Base-by-base conservation (phyloP, 2,329 filamentous ascomycete species). In the Colletotrichum chrysophilum region DNA sequence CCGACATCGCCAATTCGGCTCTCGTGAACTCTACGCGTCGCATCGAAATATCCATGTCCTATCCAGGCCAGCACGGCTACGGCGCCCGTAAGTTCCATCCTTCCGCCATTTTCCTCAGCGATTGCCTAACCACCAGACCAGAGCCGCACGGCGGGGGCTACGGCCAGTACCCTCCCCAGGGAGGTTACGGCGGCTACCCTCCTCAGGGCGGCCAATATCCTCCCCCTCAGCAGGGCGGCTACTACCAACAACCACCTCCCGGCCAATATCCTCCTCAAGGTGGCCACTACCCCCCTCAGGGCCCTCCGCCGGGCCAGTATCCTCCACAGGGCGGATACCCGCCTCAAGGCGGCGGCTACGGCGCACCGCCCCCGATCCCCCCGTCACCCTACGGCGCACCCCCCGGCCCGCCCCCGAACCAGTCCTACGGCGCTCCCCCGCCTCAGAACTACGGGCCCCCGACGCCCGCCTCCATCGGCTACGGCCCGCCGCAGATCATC, bases 381-480 rank as follows among this genome's bases (percentile, higher is more conserved):
- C 77, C 78, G 8, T 79, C 77, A 60, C 80, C 83, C 43, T 84
- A 84, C 58, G 80, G 80, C 24, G 79, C 80, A 30, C 80, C 80
- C 21, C 69, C 77, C 56, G 71, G 71, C 5, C 71, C 71, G 26
- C 71, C 71, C 2, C 70, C 73, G 6, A 78, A 74, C 18, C 82
- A 83, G 32, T 48, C 43, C 43, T 85, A 86, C 58, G 85, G 84
- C 48, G 87, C 86, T 5, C 86, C 85, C 32, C 85, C 80, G 78
- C 82, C 78, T 70, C 83, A 76, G 74, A 81, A 75, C 81, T 84
- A 85, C 73, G 82, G 81, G 66, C 80, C 81, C 34, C 79, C 82
- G 52, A 91, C 93, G 1, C 89, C 91, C 13, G 91, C 95, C 1
- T 94, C 94, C 0, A 85, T 90, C 0, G 96, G 96, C 43, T 98